Conservation (phyloP, 805 yeast genomes). For the Yamadazyma scolyti region DNA sequence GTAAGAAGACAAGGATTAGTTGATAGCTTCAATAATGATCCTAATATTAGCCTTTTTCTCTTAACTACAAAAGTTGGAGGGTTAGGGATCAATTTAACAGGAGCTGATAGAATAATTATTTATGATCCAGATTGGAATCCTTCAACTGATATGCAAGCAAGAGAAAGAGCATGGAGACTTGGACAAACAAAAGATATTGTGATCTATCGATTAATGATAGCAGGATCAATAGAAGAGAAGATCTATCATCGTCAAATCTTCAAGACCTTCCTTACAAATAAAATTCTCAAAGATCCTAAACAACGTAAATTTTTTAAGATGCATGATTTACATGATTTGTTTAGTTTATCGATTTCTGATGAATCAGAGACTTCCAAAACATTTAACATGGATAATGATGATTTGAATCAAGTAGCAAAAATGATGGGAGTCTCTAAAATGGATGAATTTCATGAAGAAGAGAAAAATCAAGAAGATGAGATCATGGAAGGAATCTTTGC, state of each 20-base stretch:
- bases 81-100: constrained; percentile 87
- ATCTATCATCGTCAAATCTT: constrained; percentile 95
- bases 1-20: constrained; percentile 73
- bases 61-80: constrained; percentile 97
- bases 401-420: constrained; percentile 58
- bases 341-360: constrained; percentile 40
- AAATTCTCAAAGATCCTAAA: constrained; percentile 91
- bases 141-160: constrained; percentile 92
- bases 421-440: constrained; percentile 72
- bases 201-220: constrained; percentile 86
- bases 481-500: constrained; percentile 69
- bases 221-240: constrained; percentile 95
- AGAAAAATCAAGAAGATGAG: constrained; percentile 50
- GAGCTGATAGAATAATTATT: constrained; percentile 91
- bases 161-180: constrained; percentile 95
- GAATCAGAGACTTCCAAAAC: constrained; percentile 57
- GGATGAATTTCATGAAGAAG: constrained; percentile 53
- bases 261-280: constrained; percentile 90
- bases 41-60: constrained; percentile 59
- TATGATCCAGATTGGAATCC: constrained; percentile 99
- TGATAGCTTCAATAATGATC: constrained; percentile 69
- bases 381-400: constrained; percentile 56
- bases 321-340: constrained; percentile 87
- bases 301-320: constrained; percentile 89
- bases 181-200: constrained; percentile 93